phyloP scores from a whole-genome alignment of 2,329 filamentous ascomycete genomes.

The Apiospora malaysiana region DNA sequence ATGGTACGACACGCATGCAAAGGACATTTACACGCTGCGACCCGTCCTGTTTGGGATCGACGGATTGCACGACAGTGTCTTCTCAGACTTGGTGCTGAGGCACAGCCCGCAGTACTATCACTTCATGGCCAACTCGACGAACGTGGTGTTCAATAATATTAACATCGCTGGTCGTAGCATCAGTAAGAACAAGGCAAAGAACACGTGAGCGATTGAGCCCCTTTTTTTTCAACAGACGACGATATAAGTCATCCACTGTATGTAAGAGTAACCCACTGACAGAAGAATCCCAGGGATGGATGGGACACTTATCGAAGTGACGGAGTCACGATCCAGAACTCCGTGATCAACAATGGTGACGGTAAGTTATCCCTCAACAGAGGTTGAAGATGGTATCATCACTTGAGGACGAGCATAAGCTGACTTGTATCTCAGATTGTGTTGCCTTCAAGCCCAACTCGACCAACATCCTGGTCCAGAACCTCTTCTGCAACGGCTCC shows the following conservation, averaged over 20 bases:
- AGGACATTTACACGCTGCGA: conserved; percentile 50
- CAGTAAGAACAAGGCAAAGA: conserved; percentile 60
- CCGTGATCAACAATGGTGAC: conserved; percentile 67
- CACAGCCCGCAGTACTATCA: conserved; percentile 69
- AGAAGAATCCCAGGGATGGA: conserved; percentile 48
- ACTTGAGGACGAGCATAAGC: neutral
- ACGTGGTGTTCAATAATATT: conserved; percentile 69
- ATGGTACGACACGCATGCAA: conserved; percentile 67
- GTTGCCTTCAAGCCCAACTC: conserved; percentile 78
- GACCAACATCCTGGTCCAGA: conserved; percentile 71
- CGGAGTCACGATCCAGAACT: conserved; percentile 71
- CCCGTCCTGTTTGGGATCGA: conserved; percentile 64
- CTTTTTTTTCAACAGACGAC: too few species aligned
- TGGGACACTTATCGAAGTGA: conserved; percentile 68
- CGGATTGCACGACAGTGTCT: conserved; percentile 61
- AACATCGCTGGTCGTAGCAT: conserved; percentile 54
- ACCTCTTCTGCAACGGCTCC: conserved; percentile 70
- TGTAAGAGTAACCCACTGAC: too few species aligned
- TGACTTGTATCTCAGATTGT: conserved; percentile 53
- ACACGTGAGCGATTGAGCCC: conserved; percentile 48
- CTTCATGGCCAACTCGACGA: conserved; percentile 68
- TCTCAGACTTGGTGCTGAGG: conserved; percentile 64
- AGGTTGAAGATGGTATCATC: neutral
- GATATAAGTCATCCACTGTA: too few species aligned
- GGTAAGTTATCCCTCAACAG: conserved; percentile 33